A percentile compares a stretch with the other conserved stretches of the same genome.
These are phyloP conservation scores for Beauveria asiatica DNA, from an alignment of 2,329 filamentous ascomycete species.

Conservation along the genomic window DNA sequence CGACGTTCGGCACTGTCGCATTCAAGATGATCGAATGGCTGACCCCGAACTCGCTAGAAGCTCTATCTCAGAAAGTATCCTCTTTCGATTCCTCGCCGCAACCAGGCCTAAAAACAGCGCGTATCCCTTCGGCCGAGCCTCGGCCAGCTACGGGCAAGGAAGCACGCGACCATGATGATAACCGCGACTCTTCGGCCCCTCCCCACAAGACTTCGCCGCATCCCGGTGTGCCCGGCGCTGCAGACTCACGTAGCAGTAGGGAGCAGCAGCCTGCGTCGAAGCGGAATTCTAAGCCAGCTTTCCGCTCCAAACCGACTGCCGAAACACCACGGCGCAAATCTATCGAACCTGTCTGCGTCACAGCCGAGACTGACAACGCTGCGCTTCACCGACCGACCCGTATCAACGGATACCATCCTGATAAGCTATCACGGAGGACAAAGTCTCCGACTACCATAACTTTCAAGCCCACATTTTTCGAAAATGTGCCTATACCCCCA, in stretches of 20 bases:
- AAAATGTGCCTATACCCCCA: constrained; percentile 24
- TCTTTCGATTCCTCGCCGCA: neutral
- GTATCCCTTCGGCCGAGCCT: neutral
- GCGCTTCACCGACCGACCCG: constrained; percentile 23
- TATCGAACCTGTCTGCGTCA: constrained; percentile 12
- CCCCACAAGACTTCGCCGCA: neutral
- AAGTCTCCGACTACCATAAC: constrained; percentile 18
- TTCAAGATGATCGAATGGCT: constrained; percentile 66
- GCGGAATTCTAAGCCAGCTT: constrained; percentile 15
- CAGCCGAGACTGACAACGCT: constrained; percentile 19
- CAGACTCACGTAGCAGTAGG: neutral
- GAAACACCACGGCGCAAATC: constrained; percentile 12
- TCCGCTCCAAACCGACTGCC: constrained; percentile 14
- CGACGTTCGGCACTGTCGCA: constrained; percentile 55
- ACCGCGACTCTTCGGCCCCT: neutral
- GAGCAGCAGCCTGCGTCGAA: neutral
- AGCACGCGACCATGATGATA: neutral
- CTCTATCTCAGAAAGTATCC: constrained; percentile 33
- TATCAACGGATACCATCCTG: constrained; percentile 22
- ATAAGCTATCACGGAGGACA: constrained; percentile 24
- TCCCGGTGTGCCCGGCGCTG: neutral
- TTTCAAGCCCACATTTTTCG: constrained; percentile 29
- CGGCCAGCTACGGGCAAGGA: neutral
- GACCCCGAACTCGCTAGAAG: constrained; percentile 47
- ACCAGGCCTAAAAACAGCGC: neutral